These are phyloP conservation scores for Wickerhamiella slavikovae DNA, from an alignment of 805 yeast species.

Conservation along the genomic window DNA sequence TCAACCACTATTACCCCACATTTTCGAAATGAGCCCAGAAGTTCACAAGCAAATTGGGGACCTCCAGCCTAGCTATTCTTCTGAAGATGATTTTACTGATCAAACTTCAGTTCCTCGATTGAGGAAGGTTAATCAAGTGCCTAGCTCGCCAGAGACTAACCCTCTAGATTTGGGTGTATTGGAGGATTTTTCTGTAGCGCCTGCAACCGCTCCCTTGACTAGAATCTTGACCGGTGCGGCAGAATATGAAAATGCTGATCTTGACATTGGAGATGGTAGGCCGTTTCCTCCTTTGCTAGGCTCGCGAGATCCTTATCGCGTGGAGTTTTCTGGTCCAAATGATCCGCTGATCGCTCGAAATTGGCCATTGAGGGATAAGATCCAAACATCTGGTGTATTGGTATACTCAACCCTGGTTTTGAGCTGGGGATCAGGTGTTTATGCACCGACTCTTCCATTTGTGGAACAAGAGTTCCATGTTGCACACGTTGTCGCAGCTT, in stretches of 20 bases:
- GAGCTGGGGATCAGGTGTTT: constrained; percentile 71
- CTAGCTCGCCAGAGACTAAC: no score
- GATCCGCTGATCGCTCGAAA: constrained; percentile 72
- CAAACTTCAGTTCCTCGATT: no score
- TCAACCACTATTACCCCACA: no score
- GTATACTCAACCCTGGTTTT: constrained; percentile 31
- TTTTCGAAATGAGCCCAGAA: no score
- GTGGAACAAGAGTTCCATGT: neutral
- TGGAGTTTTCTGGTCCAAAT: constrained; percentile 12
- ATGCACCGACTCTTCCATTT: constrained; percentile 26
- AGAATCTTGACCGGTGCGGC: no score
- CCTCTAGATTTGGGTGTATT: no score
- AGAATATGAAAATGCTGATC: neutral
- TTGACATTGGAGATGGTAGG: constrained; percentile 3
- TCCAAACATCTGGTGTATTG: constrained; percentile 19
- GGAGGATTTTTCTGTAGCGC: no score
- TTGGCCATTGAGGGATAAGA: constrained; percentile 36
- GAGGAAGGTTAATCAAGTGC: no score
- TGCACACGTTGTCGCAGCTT: constrained; percentile 23
- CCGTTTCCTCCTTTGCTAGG: constrained; percentile 3
- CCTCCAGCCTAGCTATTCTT: no score
- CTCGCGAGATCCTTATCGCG: constrained; percentile 4
- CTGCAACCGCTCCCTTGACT: no score
- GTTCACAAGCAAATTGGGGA: no score
- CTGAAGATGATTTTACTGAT: no score